A percentile compares a stretch with the other conserved stretches of the same genome.
These are phyloP conservation scores for Aureobasidium namibiae DNA, from an alignment of 2,329 filamentous ascomycete species.

Conservation along the genomic window DNA sequence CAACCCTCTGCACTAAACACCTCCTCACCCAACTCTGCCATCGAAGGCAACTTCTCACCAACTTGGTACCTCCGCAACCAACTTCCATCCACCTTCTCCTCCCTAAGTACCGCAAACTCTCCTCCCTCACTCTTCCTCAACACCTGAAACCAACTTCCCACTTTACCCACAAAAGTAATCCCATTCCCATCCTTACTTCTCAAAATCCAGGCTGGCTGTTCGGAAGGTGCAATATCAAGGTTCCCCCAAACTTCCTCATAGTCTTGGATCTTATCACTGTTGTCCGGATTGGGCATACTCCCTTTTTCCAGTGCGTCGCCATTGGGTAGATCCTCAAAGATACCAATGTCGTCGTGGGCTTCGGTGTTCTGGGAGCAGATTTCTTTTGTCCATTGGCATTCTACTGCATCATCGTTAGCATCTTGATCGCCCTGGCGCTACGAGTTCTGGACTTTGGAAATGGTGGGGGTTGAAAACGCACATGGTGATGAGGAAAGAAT, in stretches of 20 bases:
- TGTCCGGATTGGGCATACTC: slow-evolving; percentile 1
- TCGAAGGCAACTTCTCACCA: not conserved
- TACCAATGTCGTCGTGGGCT: slow-evolving; percentile 1
- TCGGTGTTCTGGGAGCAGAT: slow-evolving; percentile 10
- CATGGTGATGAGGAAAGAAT: not conserved
- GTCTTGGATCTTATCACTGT: not conserved
- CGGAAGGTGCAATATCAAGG: not conserved
- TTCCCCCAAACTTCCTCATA: slow-evolving; percentile 10
- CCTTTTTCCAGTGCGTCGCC: slow-evolving; percentile 9
- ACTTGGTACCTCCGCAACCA: slow-evolving; percentile 2
- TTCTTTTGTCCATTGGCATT: slow-evolving; percentile 8
- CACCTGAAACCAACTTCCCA: slow-evolving; percentile 1
- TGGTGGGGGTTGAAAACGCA: too few relatives aligned
- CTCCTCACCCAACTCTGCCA: not conserved
- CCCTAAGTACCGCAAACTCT: not conserved
- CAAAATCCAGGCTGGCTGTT: not conserved
- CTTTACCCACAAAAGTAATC: not conserved
- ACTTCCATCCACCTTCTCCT: not conserved
- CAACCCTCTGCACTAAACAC: not conserved
- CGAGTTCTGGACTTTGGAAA: not conserved
- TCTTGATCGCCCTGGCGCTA: not conserved
- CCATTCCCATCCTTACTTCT: not conserved
- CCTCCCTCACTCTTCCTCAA: slow-evolving; percentile 3
- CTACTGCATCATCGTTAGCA: not conserved
- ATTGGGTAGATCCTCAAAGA: slow-evolving; percentile 4